phyloP scores from a whole-genome alignment of 768 basidiomycete species.

The Hirschioporus abietinus region DNA sequence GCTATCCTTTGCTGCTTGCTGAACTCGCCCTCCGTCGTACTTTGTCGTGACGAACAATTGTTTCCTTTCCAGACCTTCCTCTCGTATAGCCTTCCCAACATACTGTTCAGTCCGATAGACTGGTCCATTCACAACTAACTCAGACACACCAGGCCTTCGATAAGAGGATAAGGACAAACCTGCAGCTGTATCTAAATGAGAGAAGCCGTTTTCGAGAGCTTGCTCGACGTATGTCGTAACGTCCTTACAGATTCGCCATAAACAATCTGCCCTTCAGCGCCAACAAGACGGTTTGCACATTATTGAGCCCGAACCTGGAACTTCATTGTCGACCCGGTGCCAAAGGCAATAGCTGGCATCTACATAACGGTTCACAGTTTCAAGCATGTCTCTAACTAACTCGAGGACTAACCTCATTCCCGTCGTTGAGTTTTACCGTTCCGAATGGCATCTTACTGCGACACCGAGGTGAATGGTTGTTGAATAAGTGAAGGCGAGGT shows the following conservation, averaged over 20 bases:
- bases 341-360: slow-evolving; percentile 64
- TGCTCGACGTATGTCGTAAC: slow-evolving; percentile 49
- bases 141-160: neutral
- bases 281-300: slow-evolving; percentile 6
- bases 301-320: neutral
- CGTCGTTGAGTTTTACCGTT: slow-evolving; percentile 30
- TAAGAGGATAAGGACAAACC: slow-evolving; percentile 26
- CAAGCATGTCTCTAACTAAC: too few relatives aligned
- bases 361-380: slow-evolving; percentile 21
- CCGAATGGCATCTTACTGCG: slow-evolving; percentile 26
- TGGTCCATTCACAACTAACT: slow-evolving; percentile 7
- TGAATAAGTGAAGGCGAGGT: too few relatives aligned
- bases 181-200: slow-evolving; percentile 60
- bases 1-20: slow-evolving; percentile 38
- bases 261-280: neutral
- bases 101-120: slow-evolving; percentile 32
- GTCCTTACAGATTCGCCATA: slow-evolving; percentile 25
- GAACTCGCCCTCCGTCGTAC: slow-evolving; percentile 34
- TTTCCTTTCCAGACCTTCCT: slow-evolving; percentile 27
- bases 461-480: too few relatives aligned
- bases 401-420: slow-evolving; percentile 24
- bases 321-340: slow-evolving; percentile 45
- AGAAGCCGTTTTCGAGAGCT: slow-evolving; percentile 56
- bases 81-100: slow-evolving; percentile 31
- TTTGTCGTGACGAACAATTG: slow-evolving; percentile 41